Base-by-base conservation (phyloP, 768 basidiomycete species). In the Ramaria sp. region DNA sequence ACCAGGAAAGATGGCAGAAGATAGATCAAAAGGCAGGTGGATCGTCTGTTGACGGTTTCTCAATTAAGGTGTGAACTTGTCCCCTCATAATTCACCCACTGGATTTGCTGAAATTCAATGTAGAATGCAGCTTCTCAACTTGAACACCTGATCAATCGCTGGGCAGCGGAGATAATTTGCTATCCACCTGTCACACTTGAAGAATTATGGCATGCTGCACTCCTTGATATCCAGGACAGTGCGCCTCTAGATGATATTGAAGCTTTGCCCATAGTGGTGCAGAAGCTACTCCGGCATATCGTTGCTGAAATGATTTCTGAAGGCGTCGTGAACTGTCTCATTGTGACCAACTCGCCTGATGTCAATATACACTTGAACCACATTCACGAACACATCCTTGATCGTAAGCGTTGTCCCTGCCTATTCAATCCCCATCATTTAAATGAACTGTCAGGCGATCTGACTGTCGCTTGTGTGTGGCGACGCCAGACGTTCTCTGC, bases 381-480 rank as follows among this genome's bases (percentile, higher is more conserved):
- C 4, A 88, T 93, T 57, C 91, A 93, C 67, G 91, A 92, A 67
- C 86, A 91, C 62, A 79, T 93, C 52, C 91, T 93, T 63, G 76
- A 83, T 27, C 80, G 91, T 90, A 65, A 67, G 88, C 74, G 20
- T 5, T 12, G 17, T 39, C 19, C 17, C 22, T 27, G 3, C 41
- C 2, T 12, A n/a, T 15, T 17, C n/a, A 59, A 45, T 27, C 45
- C 37, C 37, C 10, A 19, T 53, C 46, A 10, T 9, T 34, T 59
- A 51, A 41, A 13, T 50, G 42, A 20, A 30, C 50, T 15, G 54
- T 45, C 63, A 91, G 88, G 88, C 51, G 88, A 92, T 64, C 84
- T 91, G 12, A 83, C 88, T 4, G 88, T 93, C n/a, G 91, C 91
- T 0, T 79, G 81, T 41, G 90, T 93, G n/a, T 93, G 91, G 91